A percentile compares a stretch with the other conserved stretches of the same genome.
phyloP scores from a whole-genome alignment of 148 eudicot genomes.

The Bassia scoparia region DNA sequence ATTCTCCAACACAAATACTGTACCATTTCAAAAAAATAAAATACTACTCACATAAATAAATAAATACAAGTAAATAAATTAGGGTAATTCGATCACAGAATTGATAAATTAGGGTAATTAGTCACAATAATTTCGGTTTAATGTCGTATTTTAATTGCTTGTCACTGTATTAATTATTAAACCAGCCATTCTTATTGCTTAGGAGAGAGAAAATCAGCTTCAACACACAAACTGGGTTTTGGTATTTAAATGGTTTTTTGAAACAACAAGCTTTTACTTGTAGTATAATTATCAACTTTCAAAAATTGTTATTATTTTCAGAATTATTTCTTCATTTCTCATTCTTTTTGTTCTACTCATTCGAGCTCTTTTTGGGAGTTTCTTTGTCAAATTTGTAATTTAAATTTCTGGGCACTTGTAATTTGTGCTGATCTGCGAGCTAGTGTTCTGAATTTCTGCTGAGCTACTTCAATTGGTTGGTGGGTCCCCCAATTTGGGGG shows the following conservation, averaged over 20 bases:
- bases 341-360: background rate
- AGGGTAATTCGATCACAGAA: background rate
- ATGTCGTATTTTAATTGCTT: slow-evolving; percentile 20
- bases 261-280: background rate
- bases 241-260: background rate
- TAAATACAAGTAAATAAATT: no score
- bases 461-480: slow-evolving; percentile 18
- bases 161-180: background rate
- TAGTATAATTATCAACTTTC: slow-evolving; percentile 1
- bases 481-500: slow-evolving; percentile 23
- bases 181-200: no score
- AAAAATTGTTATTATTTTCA: background rate
- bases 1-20: background rate
- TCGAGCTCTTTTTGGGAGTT: background rate
- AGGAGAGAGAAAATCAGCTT: slow-evolving; percentile 2
- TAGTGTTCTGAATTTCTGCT: slow-evolving; percentile 11
- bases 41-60: no score
- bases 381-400: background rate
- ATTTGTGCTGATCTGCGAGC: slow-evolving; percentile 29
- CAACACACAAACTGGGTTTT: slow-evolving; percentile 9
- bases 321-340: background rate
- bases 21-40: background rate
- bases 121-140: slow-evolving; percentile 26
- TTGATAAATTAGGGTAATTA: slow-evolving; percentile 2
- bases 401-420: slow-evolving; percentile 8